Conservation (phyloP, 1,139 yeast species). For the Lodderomyces theae region DNA sequence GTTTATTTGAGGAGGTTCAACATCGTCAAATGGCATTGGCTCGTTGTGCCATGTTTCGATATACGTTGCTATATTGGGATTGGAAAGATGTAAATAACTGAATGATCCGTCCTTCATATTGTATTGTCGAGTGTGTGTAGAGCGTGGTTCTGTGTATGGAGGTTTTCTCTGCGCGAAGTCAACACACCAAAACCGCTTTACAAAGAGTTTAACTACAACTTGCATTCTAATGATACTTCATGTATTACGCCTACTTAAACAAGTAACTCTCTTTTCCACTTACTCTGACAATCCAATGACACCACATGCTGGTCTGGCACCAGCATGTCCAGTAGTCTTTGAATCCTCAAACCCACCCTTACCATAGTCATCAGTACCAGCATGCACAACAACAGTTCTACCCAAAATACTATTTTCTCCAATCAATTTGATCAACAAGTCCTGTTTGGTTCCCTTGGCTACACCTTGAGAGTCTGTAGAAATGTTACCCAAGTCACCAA, state of each 20-base stretch:
- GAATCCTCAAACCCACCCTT: slow-evolving; percentile 95
- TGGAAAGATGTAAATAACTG: slow-evolving; percentile 1
- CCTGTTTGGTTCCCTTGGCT: slow-evolving; percentile 86
- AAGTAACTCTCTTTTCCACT: slow-evolving; percentile 1
- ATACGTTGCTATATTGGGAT: slow-evolving; percentile 2
- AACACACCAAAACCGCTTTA: too few relatives aligned
- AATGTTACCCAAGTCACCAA: slow-evolving; percentile 96
- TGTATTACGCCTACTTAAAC: neutral
- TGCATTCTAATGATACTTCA: neutral
- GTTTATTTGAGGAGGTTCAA: slow-evolving; percentile 3
- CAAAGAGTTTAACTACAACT: too few relatives aligned
- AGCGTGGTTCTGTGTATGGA: too few relatives aligned
- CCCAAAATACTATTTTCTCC: slow-evolving; percentile 89
- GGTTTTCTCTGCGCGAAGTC: neutral
- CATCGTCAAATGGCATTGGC: slow-evolving; percentile 6
- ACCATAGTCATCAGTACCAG: slow-evolving; percentile 93
- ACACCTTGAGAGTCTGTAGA: slow-evolving; percentile 81
- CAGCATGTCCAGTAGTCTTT: slow-evolving; percentile 96
- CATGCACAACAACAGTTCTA: slow-evolving; percentile 95
- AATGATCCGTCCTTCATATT: slow-evolving; percentile 6
- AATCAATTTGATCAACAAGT: slow-evolving; percentile 68
- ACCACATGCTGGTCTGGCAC: slow-evolving; percentile 99
- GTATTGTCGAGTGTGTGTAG: neutral
- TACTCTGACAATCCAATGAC: slow-evolving; percentile 78
- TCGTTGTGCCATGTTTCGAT: slow-evolving; percentile 5